These are phyloP conservation scores for Rubus parviflorus DNA, from an alignment of 306 rosid species.

Conservation along the genomic window DNA sequence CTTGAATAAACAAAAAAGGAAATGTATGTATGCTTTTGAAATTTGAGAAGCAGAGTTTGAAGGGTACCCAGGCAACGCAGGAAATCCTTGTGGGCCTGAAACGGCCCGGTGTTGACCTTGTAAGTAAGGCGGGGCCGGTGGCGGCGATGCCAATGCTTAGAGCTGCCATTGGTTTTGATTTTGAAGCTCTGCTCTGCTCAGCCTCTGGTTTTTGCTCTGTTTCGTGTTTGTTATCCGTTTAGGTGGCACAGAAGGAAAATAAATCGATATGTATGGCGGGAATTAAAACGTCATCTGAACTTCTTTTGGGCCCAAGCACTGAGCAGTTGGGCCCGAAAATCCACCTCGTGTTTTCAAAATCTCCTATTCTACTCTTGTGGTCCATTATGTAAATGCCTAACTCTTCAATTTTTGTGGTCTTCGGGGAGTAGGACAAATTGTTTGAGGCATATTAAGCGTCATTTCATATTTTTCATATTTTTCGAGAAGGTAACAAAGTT, in stretches of 20 bases:
- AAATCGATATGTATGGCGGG: neutral
- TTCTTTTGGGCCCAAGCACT: neutral
- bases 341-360: no score
- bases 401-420: no score
- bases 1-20: neutral
- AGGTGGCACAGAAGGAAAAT: constrained; percentile 17
- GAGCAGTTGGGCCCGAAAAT: no score
- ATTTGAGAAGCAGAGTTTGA: constrained; percentile 7
- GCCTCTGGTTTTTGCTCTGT: constrained; percentile 16
- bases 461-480: no score
- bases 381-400: no score
- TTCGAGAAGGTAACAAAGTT: no score
- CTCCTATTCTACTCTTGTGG: no score
- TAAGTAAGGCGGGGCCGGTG: constrained; percentile 23
- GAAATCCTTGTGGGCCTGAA: constrained; percentile 37
- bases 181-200: constrained; percentile 3
- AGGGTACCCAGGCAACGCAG: constrained; percentile 67
- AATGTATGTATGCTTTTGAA: neutral
- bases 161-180: constrained; percentile 51
- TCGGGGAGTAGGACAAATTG: no score
- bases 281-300: neutral
- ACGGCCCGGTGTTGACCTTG: constrained; percentile 7
- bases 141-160: constrained; percentile 61
- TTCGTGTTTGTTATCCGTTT: constrained; percentile 33
- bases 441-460: no score